Base-by-base conservation (phyloP, 305 asterid genomes). In the Striga hermonthica region DNA sequence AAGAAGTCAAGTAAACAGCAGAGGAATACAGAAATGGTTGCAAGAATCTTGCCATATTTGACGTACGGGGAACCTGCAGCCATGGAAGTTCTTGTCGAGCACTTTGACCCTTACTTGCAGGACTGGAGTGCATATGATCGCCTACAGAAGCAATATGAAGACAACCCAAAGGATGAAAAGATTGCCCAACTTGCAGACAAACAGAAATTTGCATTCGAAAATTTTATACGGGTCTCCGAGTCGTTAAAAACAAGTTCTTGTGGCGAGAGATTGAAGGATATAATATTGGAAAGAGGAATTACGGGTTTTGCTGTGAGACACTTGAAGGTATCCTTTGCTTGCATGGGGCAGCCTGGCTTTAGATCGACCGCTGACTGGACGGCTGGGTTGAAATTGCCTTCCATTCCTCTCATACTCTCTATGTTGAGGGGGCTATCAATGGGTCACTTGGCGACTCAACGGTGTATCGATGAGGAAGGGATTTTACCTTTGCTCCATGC, bases 1-100 rank as follows among this genome's bases (percentile, higher is more conserved):
- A 93, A 86, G 79, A 93, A 90, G 78, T 91, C 96, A 57, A 84
- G 79, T 74, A 90, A 90, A 80, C 97, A 88, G 78, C 98, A 86
- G 81, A 87, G 99, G 78, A 94, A 94, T 81, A 91, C 98, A 9
- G 99, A 91, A 83, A 94, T 94, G 99, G 96, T 91, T 64, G 99
- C 99, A 55, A 83, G 99, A 76, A 94, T 94, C 76, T 83, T 94
- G 76, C 99, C 99, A n/a, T 91, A 87, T 88, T 78, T 94, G 84
- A 94, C 99, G 34, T 94, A 94, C 36, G 99, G 99, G 60, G 98
- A 94, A 74, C 91, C 97, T 61, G 95, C 80, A 13, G 99, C 99
- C 38, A 94, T 94, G 98, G 99, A 94, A 65, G 97, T 86, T 62
- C 96, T 94, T 52, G 81, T 94, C 67, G 96, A 87, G 81, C 99